Conservation (phyloP, 75 land plant genomes). For the Larix kaempferi region DNA sequence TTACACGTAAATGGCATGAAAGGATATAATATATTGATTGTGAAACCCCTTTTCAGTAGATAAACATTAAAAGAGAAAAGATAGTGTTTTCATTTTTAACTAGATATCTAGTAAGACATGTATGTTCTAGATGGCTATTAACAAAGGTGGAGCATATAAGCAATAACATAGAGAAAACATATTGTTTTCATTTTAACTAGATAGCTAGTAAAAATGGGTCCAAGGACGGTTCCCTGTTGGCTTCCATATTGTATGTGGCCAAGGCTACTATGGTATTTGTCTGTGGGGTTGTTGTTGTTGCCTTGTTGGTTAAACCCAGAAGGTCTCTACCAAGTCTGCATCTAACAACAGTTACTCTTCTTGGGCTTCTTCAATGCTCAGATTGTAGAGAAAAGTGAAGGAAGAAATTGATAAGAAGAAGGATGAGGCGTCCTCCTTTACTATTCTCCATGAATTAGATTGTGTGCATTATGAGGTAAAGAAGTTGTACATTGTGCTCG, state of each 20-base stretch:
- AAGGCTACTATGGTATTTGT: conserved; percentile 18
- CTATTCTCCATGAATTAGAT: conserved; percentile 19
- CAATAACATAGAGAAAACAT: too few species aligned
- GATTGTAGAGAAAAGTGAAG: conserved; percentile 26
- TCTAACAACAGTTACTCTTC: not conserved
- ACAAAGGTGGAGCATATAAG: too few species aligned
- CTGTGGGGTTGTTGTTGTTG: conserved; percentile 14
- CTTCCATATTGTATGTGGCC: conserved; percentile 19
- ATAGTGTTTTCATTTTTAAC: too few species aligned
- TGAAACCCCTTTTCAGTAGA: too few species aligned
- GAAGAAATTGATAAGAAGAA: conserved; percentile 29
- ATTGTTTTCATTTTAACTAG: too few species aligned
- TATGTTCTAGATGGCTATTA: too few species aligned
- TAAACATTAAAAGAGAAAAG: too few species aligned
- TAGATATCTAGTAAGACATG: too few species aligned
- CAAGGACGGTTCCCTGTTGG: conserved; percentile 6
- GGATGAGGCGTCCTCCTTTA: conserved; percentile 10
- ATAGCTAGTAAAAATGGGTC: too few species aligned
- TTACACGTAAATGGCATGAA: too few species aligned
- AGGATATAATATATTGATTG: too few species aligned
- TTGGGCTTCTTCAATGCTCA: conserved; percentile 20
- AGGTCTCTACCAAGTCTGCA: conserved; percentile 14
- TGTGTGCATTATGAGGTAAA: conserved; percentile 10
- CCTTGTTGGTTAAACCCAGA: conserved; percentile 19
- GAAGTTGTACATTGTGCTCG: not conserved